A percentile compares a stretch with the other conserved stretches of the same genome.
phyloP scores from a whole-genome alignment of 2,329 filamentous ascomycete species.

The Cladosporium sp. region DNA sequence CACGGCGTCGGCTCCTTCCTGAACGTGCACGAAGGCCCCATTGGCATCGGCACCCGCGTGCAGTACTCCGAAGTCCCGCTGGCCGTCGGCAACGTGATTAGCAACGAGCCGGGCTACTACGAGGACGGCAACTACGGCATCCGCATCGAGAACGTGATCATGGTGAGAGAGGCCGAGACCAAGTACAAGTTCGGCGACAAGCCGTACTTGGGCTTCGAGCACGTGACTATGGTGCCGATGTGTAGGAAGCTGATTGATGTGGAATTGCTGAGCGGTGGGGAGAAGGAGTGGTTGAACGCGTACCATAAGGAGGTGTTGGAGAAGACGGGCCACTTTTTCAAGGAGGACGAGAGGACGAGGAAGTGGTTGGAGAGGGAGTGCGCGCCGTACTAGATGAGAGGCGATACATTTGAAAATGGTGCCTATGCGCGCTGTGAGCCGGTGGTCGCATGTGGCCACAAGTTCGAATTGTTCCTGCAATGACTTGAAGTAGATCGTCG shows the following conservation, averaged over 20 bases:
- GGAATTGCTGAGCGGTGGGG: conserved; percentile 66
- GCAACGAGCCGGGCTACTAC: conserved; percentile 93
- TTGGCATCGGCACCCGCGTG: conserved; percentile 89
- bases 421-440: too few species aligned
- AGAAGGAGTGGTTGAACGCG: conserved; percentile 83
- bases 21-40: conserved; percentile 96
- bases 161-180: conserved; percentile 86
- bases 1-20: conserved; percentile 94
- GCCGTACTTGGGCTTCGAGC: conserved; percentile 91
- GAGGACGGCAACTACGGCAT: conserved; percentile 94
- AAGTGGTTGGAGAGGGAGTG: conserved; percentile 88
- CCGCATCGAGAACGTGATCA: conserved; percentile 92
- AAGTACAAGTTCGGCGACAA: conserved; percentile 89
- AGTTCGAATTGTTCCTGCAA: too few species aligned
- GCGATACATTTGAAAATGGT: too few species aligned
- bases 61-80: conserved; percentile 90
- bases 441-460: too few species aligned
- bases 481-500: too few species aligned
- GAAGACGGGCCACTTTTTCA: conserved; percentile 78
- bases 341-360: conserved; percentile 67
- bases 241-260: conserved; percentile 84
- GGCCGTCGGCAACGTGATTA: conserved; percentile 89
- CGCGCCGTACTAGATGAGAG: conserved; percentile 54
- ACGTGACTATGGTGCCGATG: conserved; percentile 95
- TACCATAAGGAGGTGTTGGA: conserved; percentile 79